A percentile compares a stretch with the other conserved stretches of the same genome.
These are phyloP conservation scores for Lentinus brumalis DNA, from an alignment of 768 basidiomycete genomes.

Conservation along the genomic window DNA sequence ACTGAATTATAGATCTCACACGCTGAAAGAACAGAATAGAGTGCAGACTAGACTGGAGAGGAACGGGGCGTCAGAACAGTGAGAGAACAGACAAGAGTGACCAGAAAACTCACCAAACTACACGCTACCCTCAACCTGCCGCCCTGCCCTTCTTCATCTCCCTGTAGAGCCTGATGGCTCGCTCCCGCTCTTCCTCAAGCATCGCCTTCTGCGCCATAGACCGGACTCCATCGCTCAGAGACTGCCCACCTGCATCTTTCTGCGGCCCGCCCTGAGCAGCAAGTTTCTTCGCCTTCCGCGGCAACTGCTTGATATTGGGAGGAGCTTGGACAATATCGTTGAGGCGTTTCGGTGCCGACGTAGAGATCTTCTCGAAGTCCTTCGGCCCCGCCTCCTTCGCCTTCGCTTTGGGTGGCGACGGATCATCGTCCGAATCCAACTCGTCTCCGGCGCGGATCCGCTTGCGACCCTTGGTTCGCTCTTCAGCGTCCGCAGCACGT, in stretches of 20 bases:
- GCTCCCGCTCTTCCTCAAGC: constrained; percentile 77
- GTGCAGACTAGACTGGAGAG: too few relatives aligned
- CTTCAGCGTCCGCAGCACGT: background rate
- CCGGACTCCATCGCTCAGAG: constrained; percentile 48
- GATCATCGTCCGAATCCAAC: constrained; percentile 7
- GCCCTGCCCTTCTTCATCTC: constrained; percentile 59
- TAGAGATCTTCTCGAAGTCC: constrained; percentile 53
- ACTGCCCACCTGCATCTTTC: constrained; percentile 18
- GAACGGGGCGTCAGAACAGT: too few relatives aligned
- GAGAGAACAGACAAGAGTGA: too few relatives aligned
- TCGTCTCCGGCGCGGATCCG: too few relatives aligned
- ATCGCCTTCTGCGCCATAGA: constrained; percentile 76
- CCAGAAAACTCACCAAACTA: background rate
- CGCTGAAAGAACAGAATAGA: too few relatives aligned
- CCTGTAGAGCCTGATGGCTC: constrained; percentile 65
- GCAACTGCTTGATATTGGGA: constrained; percentile 58
- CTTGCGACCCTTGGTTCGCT: background rate
- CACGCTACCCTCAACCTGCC: background rate
- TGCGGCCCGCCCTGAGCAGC: constrained; percentile 23
- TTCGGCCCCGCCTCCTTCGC: constrained; percentile 23
- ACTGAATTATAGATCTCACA: too few relatives aligned
- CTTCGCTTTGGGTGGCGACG: background rate
- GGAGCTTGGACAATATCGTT: constrained; percentile 75
- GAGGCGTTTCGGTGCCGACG: constrained; percentile 63
- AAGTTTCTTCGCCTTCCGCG: constrained; percentile 44